Percentiles rank a stretch among this genome's conserved stretches.
Evolutionary conservation across 2,329 filamentous ascomycete genomes (phyloP).

Genomic region (Allantophomopsis cytisporea): DNA sequence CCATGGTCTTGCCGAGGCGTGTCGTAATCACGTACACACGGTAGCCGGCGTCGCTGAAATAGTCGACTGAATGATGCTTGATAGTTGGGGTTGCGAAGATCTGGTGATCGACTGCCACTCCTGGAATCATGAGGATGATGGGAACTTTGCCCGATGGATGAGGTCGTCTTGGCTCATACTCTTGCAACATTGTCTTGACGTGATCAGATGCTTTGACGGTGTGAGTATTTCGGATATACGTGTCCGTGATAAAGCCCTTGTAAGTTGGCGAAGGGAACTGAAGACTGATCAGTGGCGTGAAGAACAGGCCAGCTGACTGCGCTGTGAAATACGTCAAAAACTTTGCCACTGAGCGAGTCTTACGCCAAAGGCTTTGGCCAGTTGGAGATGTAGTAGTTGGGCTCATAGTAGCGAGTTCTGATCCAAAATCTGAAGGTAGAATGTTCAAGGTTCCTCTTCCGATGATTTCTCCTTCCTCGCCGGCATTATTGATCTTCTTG

Average conservation of each 20-base stretch:
- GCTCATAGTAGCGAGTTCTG: constrained; percentile 38
- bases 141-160: constrained; percentile 21
- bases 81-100: constrained; percentile 51
- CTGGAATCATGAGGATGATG: constrained; percentile 47
- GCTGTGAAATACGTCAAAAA: constrained; percentile 43
- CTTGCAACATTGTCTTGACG: constrained; percentile 35
- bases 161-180: constrained; percentile 36
- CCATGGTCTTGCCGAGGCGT: constrained; percentile 39
- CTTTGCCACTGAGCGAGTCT: constrained; percentile 27
- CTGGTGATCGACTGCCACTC: constrained; percentile 47
- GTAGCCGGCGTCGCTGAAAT: constrained; percentile 46
- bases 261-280: constrained; percentile 36
- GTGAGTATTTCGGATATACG: constrained; percentile 20
- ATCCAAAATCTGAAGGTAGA: constrained; percentile 35
- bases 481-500: constrained; percentile 15
- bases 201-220: constrained; percentile 36
- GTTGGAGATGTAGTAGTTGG: constrained; percentile 37
- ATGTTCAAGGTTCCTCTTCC: constrained; percentile 47
- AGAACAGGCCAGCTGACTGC: constrained; percentile 36
- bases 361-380: constrained; percentile 30
- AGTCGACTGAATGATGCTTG: constrained; percentile 47
- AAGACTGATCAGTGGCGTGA: constrained; percentile 39
- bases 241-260: constrained; percentile 38
- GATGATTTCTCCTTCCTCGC: constrained; percentile 25
- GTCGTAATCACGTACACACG: constrained; percentile 42